A percentile compares a stretch with the other conserved stretches of the same genome.
These are phyloP conservation scores for Eucommia ulmoides DNA, from an alignment of 257 asterid genomes.

Conservation along the genomic window DNA sequence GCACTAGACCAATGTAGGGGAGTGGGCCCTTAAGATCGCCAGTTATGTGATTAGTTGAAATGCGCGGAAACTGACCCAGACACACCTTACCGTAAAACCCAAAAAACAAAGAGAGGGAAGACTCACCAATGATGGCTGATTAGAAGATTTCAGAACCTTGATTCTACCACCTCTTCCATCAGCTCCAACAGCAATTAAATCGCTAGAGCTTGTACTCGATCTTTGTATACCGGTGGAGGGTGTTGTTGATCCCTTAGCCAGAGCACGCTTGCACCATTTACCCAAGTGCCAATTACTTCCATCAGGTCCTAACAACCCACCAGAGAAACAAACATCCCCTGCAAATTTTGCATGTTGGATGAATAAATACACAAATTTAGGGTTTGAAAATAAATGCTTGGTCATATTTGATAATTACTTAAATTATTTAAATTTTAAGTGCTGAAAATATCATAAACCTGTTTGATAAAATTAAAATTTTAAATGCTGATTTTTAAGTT, in stretches of 20 bases:
- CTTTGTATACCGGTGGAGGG: constrained; percentile 20
- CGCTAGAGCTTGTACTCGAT: constrained; percentile 33
- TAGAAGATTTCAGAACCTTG: constrained; percentile 59
- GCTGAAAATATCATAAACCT: too few relatives aligned
- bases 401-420: too few relatives aligned
- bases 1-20: too few relatives aligned
- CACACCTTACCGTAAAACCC: background rate
- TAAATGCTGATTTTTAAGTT: too few relatives aligned
- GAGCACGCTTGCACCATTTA: constrained; percentile 80
- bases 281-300: constrained; percentile 84
- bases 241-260: constrained; percentile 24
- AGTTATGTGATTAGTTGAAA: background rate
- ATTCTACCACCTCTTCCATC: constrained; percentile 93
- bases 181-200: constrained; percentile 80
- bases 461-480: too few relatives aligned
- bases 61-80: background rate
- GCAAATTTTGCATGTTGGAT: constrained; percentile 4
- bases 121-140: constrained; percentile 51
- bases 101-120: background rate
- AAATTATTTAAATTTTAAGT: too few relatives aligned
- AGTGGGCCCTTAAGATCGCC: too few relatives aligned
- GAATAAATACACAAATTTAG: background rate
- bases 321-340: constrained; percentile 59
- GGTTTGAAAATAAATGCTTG: background rate
- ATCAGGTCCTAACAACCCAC: constrained; percentile 71